phyloP scores from a whole-genome alignment of 108 stramenopile species.

The Ochromonas danica region DNA sequence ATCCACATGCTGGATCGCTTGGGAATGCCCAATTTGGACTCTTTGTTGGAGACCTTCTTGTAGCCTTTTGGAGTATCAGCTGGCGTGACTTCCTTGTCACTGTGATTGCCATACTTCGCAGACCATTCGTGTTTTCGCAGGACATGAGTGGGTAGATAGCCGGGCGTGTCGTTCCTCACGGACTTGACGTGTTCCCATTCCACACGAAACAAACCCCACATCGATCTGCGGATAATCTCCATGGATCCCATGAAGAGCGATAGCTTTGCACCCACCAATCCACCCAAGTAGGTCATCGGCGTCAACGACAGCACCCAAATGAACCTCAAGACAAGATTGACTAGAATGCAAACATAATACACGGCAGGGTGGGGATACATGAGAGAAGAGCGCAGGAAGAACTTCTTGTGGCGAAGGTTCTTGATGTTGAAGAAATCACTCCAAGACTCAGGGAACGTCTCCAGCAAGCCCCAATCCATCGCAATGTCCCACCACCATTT shows the following conservation, averaged over 20 bases:
- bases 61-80: too few relatives aligned
- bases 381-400: conserved; percentile 72
- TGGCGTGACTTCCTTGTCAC: too few relatives aligned
- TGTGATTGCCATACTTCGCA: too few relatives aligned
- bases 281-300: conserved; percentile 53
- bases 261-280: background rate
- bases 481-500: conserved; percentile 83
- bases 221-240: conserved; percentile 75
- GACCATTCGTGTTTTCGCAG: too few relatives aligned
- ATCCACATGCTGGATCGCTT: too few relatives aligned
- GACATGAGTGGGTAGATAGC: background rate
- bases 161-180: background rate
- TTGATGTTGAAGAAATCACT: conserved; percentile 12
- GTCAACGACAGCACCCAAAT: conserved; percentile 81
- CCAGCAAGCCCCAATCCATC: conserved; percentile 76
- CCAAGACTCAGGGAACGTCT: conserved; percentile 4
- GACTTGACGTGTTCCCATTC: conserved; percentile 50
- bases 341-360: conserved; percentile 67
- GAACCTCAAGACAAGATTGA: conserved; percentile 69
- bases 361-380: conserved; percentile 71
- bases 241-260: conserved; percentile 61
- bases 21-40: too few relatives aligned
- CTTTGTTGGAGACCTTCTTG: too few relatives aligned
- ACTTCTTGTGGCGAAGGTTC: conserved; percentile 34
- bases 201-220: conserved; percentile 85